Evolutionary conservation across 2,329 filamentous ascomycete species (phyloP), one percentile per base, ranked within the genome.

Genomic region (Hypoxylon sp.): DNA sequence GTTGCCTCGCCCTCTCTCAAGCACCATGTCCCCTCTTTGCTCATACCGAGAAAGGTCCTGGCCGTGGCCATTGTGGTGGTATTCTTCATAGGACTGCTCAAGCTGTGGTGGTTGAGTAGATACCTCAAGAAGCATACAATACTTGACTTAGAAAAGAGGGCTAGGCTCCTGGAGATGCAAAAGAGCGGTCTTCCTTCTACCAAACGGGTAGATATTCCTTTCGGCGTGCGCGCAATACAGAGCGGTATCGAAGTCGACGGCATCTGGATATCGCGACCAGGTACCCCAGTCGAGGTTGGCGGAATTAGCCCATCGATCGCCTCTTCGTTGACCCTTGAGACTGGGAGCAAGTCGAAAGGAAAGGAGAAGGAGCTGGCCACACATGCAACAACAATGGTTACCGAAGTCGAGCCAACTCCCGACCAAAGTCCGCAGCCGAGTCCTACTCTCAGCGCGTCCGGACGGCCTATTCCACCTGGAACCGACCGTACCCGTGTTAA

Each of bases 151-250:
- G 88, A 91, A 71, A 90, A 91, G 76, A 85, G 85, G 72, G 83
- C 82, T 25, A 85, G 85, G 50, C 79, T 85, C 70, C 79, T 79
- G 64, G 84, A 89, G 74, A 83, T 89, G 82, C 86, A 80, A 69
- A 86, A 80, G 78, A 89, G 83, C 69, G 89, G 84, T 75, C 84
- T 89, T 53, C 77, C 80, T 74, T 67, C 77, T 6, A 77, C 75
- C 30, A 81, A 79, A 70, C 79, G 80, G 53, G 84, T 88, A 56
- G 90, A 93, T 8, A 88, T 97, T 37, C 94, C 94, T 0, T 98
- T 98, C 75, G 95, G 95, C 20, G 89, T 96, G 59, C 90, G 92
- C 73, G 95, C 95, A 6, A 88, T 98, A 51, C 91, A 97, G 78
- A 92, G 88, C 73, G 94, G 94, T 5, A 85, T 97, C 48, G 88